These are phyloP conservation scores for Colletotrichum musae DNA, from an alignment of 2,329 filamentous ascomycete genomes.

Conservation along the genomic window DNA sequence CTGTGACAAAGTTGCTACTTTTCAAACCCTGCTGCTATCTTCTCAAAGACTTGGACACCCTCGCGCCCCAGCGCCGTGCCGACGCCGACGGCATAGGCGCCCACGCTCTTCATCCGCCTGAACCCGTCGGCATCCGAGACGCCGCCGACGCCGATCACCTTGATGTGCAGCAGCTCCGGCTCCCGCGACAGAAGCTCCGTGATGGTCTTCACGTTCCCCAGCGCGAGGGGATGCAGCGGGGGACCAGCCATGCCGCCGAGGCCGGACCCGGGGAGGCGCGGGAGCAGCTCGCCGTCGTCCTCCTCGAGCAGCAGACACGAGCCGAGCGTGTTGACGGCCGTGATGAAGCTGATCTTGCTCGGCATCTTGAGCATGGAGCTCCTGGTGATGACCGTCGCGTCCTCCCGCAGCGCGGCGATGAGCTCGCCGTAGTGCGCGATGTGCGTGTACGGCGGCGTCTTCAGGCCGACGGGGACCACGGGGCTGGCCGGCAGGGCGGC, in stretches of 20 bases:
- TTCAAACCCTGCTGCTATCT: slow-evolving; percentile 58
- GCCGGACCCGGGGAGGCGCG: slow-evolving; percentile 66
- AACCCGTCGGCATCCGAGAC: slow-evolving; percentile 76
- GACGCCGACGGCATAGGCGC: slow-evolving; percentile 77
- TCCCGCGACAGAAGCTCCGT: slow-evolving; percentile 69
- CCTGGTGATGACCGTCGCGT: slow-evolving; percentile 31
- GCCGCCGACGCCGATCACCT: slow-evolving; percentile 80
- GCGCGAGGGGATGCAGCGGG: slow-evolving; percentile 78
- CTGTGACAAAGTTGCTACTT: not conserved
- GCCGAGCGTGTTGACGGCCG: slow-evolving; percentile 81
- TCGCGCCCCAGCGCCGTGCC: slow-evolving; percentile 78
- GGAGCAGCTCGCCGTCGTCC: slow-evolving; percentile 12
- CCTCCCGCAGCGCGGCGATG: slow-evolving; percentile 61
- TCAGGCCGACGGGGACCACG: slow-evolving; percentile 70
- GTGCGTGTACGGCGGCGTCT: slow-evolving; percentile 84
- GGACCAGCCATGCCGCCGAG: slow-evolving; percentile 82
- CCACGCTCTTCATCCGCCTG: slow-evolving; percentile 75
- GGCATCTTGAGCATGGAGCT: slow-evolving; percentile 35
- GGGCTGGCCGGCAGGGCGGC: slow-evolving; percentile 56
- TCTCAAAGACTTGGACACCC: slow-evolving; percentile 74
- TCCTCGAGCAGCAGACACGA: slow-evolving; percentile 71
- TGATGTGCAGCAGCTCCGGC: slow-evolving; percentile 64
- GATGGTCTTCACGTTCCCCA: slow-evolving; percentile 84
- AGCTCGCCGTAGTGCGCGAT: slow-evolving; percentile 74
- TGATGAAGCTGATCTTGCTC: slow-evolving; percentile 73